Conservation (phyloP, 306 rosid genomes). For the Acmispon strigosus region DNA sequence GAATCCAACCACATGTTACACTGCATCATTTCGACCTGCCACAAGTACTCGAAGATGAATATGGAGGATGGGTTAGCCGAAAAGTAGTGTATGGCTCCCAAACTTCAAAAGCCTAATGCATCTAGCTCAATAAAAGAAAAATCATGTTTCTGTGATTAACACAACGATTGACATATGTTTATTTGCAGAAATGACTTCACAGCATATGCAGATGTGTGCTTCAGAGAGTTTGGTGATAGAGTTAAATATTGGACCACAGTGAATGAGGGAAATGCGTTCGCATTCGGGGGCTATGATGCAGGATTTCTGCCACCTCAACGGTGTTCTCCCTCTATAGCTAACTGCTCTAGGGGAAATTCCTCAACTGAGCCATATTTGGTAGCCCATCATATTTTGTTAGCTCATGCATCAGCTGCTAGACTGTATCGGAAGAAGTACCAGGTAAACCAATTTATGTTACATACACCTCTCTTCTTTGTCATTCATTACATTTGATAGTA, state of each 20-base stretch:
- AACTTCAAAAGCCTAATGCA: neutral
- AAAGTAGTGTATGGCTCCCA: slow-evolving; percentile 39
- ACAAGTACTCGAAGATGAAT: slow-evolving; percentile 65
- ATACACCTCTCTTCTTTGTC: too few relatives aligned
- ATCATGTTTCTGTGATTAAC: neutral
- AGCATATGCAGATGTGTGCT: slow-evolving; percentile 39
- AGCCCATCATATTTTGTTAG: slow-evolving; percentile 35
- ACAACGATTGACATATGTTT: neutral
- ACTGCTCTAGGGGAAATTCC: slow-evolving; percentile 45
- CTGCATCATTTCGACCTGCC: slow-evolving; percentile 53
- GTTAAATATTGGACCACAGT: slow-evolving; percentile 44
- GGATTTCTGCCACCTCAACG: slow-evolving; percentile 28
- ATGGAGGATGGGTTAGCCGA: slow-evolving; percentile 65
- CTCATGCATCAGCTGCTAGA: slow-evolving; percentile 34
- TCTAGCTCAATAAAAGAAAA: neutral
- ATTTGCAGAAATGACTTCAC: slow-evolving; percentile 39
- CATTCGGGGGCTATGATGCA: neutral
- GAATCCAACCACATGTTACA: slow-evolving; percentile 78
- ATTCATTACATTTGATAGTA: too few relatives aligned
- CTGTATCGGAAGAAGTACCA: slow-evolving; percentile 34
- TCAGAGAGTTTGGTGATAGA: slow-evolving; percentile 47
- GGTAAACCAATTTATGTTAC: slow-evolving; percentile 5
- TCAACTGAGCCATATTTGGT: slow-evolving; percentile 46
- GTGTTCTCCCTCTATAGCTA: slow-evolving; percentile 15
- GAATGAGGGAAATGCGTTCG: slow-evolving; percentile 32